Conservation (phyloP, 2,329 filamentous ascomycete genomes). For the Xylariaceae sp. region DNA sequence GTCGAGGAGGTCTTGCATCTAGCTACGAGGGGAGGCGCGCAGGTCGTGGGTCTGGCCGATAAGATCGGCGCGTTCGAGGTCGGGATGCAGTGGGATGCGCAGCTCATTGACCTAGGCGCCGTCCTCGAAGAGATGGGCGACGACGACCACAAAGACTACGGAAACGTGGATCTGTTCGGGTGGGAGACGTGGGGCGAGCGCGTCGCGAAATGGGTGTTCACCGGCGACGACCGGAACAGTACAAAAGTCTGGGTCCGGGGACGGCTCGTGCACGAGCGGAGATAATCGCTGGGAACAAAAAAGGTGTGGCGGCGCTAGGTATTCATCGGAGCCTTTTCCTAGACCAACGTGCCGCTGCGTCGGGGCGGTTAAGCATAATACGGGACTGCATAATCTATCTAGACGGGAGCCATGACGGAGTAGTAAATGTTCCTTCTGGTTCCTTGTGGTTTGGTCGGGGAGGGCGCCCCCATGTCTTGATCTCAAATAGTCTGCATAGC, state of each 20-base stretch:
- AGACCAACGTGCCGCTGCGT: no score
- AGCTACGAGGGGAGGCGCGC: conserved; percentile 81
- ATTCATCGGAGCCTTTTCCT: no score
- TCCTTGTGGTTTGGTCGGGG: no score
- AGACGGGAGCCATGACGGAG: no score
- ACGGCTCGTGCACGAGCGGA: conserved; percentile 65
- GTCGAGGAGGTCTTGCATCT: conserved; percentile 84
- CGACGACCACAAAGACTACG: conserved; percentile 38
- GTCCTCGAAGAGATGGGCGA: conserved; percentile 42
- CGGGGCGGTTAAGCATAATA: no score
- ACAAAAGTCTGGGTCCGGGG: conserved; percentile 86
- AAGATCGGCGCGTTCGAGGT: conserved; percentile 76
- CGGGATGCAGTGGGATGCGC: conserved; percentile 88
- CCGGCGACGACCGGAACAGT: conserved; percentile 89
- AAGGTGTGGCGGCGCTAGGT: not conserved
- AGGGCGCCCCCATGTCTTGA: not conserved
- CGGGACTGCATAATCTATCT: no score
- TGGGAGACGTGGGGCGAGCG: conserved; percentile 85
- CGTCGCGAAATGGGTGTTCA: conserved; percentile 92
- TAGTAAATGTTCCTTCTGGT: no score
- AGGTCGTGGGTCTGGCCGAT: conserved; percentile 68
- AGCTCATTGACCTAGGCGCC: conserved; percentile 64
- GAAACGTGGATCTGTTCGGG: conserved; percentile 83
- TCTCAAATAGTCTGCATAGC: not conserved
- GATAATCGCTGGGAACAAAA: not conserved